A percentile compares a stretch with the other conserved stretches of the same genome.
These are phyloP conservation scores for Camellia sinensis DNA, from an alignment of 148 eudicot species.

Conservation along the genomic window DNA sequence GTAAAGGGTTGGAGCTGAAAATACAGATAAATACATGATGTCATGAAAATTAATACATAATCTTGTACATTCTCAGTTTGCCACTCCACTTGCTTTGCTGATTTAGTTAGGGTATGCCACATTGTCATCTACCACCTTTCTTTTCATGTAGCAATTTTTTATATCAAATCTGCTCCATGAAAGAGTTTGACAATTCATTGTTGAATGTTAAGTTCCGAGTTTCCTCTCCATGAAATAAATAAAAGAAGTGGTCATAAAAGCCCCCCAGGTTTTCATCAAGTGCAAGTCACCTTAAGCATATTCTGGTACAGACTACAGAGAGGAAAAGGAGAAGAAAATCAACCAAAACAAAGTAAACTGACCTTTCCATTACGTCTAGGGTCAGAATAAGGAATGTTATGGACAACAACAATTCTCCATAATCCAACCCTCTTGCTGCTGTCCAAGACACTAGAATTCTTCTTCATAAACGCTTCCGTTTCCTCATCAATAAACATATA, in stretches of 20 bases:
- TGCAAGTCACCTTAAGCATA: conserved; percentile 6
- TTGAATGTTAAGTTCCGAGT: neutral
- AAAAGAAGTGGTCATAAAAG: neutral
- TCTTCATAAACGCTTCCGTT: conserved; percentile 80
- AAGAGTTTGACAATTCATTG: neutral
- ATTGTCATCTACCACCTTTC: neutral
- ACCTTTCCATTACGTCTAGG: conserved; percentile 94
- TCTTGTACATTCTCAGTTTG: neutral
- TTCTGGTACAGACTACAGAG: neutral
- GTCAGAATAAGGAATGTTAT: conserved; percentile 69
- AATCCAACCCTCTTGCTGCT: conserved; percentile 62
- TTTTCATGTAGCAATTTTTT: neutral
- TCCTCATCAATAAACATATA: conserved; percentile 90
- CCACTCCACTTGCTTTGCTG: neutral
- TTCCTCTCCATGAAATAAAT: neutral
- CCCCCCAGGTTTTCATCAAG: no score
- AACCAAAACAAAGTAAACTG: conserved; percentile 22
- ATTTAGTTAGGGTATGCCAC: neutral
- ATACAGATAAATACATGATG: no score
- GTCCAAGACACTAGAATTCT: conserved; percentile 58
- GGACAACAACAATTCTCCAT: conserved; percentile 84
- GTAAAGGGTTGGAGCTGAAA: neutral
- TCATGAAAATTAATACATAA: neutral
- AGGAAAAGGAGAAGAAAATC: neutral
- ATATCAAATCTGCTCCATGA: neutral